Percentiles rank a stretch among this genome's conserved stretches.
These are phyloP conservation scores for Mycosphaerella sp. DNA, from an alignment of 2,329 filamentous ascomycete species.

Conservation along the genomic window DNA sequence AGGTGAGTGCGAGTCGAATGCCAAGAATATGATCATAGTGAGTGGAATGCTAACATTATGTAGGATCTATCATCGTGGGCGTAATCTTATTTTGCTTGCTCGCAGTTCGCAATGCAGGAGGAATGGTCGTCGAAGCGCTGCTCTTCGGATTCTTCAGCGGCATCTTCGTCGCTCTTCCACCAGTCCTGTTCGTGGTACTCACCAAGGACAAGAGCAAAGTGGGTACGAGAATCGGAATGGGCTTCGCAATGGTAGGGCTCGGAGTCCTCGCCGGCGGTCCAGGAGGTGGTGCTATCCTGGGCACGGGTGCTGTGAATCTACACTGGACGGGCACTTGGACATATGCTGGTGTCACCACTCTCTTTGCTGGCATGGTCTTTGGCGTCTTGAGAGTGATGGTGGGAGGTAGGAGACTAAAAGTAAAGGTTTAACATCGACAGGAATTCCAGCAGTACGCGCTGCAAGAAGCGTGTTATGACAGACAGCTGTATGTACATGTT, in stretches of 20 bases:
- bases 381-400: constrained; percentile 24
- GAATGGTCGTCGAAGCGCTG: constrained; percentile 35
- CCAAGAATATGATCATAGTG: neutral
- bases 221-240: constrained; percentile 32
- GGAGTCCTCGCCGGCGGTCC: constrained; percentile 36
- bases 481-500: too few species aligned
- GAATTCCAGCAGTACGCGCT: neutral
- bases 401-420: constrained; percentile 26
- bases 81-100: constrained; percentile 37
- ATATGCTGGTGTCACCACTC: constrained; percentile 27
- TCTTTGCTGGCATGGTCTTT: constrained; percentile 27
- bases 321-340: constrained; percentile 44
- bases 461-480: too few species aligned
- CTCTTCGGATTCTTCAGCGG: constrained; percentile 42
- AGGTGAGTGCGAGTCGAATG: constrained; percentile 17
- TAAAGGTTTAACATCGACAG: constrained; percentile 25
- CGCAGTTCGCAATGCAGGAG: constrained; percentile 32
- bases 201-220: constrained; percentile 40
- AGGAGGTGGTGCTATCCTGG: constrained; percentile 50
- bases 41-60: neutral
- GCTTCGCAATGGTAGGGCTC: constrained; percentile 33
- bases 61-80: constrained; percentile 31
- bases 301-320: constrained; percentile 50
- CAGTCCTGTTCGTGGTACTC: constrained; percentile 37
- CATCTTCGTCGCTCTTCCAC: constrained; percentile 40